Base-by-base conservation (phyloP, 1,139 yeast species). In the Pneumocystis jirovecii region DNA sequence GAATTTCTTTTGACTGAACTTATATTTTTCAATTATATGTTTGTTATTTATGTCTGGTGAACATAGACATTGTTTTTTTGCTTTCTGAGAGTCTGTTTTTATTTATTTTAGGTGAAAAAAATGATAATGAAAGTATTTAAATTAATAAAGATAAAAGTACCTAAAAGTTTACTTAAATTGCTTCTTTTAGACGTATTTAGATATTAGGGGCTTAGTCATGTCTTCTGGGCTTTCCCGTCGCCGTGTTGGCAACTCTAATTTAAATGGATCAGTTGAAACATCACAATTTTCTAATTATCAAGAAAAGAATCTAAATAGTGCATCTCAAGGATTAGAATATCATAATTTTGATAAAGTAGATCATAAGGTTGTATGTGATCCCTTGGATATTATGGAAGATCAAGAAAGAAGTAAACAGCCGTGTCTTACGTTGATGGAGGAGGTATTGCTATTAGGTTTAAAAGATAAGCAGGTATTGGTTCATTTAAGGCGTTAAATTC, bases 371-470 rank as follows among this genome's bases (percentile, higher is more conserved):
- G 97, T 95, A 17, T 87, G 84, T 72, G 97, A 91, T 74, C 90
- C 95, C 50, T 80, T 82, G 60, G 95, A 87, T 73, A 78, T 84
- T 66, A 79, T 77, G 65, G 81, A 79, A 66, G 79, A 78, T 56
- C 75, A 75, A 57, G 84, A 83, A 68, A 83, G 80, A 65, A 75
- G 75, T 42, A 77, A 76, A 67, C 74, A 80, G 67, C 97, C 98
- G 0, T 79, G 84, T 64, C 80, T 93, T 71, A 95, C 98, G 0
- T 78, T 93, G 70, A 90, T 93, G 97, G 99, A 93, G 76, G 98
- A 93, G 75, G 96, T 93, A 10, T 78, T 93, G 68, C 80, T 93
- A 69, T 83, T 93, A 78, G 99, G 98, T 1, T 81, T 93, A 70
- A 91, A 93, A 74, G 98, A 93, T 75, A 87, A 87, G 72, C 97